Percentiles rank a stretch among this genome's conserved stretches.
Evolutionary conservation across 305 asterid species (phyloP).

Genomic region (Solanum hybrid): DNA sequence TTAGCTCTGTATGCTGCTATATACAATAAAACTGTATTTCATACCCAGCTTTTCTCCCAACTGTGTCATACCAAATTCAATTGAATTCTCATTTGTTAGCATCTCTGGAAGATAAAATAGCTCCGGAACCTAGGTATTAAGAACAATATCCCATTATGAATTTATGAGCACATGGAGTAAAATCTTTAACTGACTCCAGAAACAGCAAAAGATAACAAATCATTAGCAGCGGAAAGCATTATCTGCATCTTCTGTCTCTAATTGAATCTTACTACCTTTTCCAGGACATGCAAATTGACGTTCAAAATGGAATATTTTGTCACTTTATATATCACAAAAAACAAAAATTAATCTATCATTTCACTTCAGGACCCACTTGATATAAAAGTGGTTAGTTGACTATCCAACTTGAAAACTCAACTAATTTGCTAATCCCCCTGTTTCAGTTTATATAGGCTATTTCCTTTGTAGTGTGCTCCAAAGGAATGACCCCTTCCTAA

Average conservation of each 20-base stretch:
- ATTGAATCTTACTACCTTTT: not conserved
- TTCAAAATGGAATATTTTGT: not conserved
- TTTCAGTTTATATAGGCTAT: not conserved
- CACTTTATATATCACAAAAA: not conserved
- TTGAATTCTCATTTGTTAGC: constrained; percentile 71
- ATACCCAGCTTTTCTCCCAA: constrained; percentile 95
- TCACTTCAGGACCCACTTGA: not conserved
- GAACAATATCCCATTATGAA: constrained; percentile 7
- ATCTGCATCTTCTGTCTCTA: not conserved
- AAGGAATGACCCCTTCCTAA: not conserved
- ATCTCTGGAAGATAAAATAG: constrained; percentile 92
- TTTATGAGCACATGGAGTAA: not conserved
- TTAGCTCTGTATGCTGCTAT: constrained; percentile 5
- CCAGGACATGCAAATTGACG: not conserved
- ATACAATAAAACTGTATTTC: constrained; percentile 20
- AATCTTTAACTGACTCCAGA: not conserved
- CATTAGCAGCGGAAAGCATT: not conserved
- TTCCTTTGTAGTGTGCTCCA: not conserved
- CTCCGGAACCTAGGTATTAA: constrained; percentile 75
- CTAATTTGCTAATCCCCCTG: not conserved
- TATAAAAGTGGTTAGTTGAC: not conserved
- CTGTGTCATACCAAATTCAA: constrained; percentile 96
- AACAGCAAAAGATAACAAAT: not conserved
- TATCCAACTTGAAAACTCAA: not conserved
- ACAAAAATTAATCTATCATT: not conserved